Percentiles rank a stretch among this genome's conserved stretches.
Conservation (phyloP, 352 stramenopile genomes). For the Phytophthora europaea region DNA sequence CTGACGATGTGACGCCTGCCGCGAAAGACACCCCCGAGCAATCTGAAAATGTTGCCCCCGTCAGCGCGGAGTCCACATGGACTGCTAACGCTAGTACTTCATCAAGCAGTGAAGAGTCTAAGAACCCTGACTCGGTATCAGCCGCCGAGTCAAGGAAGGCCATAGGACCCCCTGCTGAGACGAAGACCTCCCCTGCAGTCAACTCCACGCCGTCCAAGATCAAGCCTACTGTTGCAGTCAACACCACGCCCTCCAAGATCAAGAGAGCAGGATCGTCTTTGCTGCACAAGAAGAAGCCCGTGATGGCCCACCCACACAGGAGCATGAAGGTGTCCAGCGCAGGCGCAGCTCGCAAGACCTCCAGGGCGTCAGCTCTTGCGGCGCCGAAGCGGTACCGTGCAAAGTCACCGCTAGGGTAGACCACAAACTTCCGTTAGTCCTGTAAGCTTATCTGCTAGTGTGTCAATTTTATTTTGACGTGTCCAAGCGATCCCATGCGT, state of each 20-base stretch:
- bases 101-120: conserved; percentile 28
- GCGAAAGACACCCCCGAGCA: conserved; percentile 7
- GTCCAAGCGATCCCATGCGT: conserved; percentile 9
- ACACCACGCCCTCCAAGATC: conserved; percentile 32
- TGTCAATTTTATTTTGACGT: conserved; percentile 31
- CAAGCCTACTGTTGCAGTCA: conserved; percentile 10
- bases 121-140: background rate
- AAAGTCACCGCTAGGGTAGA: conserved; percentile 45
- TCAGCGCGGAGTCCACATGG: conserved; percentile 4
- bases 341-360: conserved; percentile 21
- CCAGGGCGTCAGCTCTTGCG: conserved; percentile 39
- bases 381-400: conserved; percentile 44
- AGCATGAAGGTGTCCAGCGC: conserved; percentile 30
- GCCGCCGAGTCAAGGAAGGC: background rate
- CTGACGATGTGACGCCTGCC: conserved; percentile 11
- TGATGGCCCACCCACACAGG: conserved; percentile 13
- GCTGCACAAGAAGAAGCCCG: conserved; percentile 36
- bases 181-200: conserved; percentile 10
- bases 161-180: conserved; percentile 8
- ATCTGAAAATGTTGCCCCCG: conserved; percentile 6
- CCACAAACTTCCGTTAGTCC: conserved; percentile 39
- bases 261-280: conserved; percentile 16
- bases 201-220: conserved; percentile 33
- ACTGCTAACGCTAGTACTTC: background rate
- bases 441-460: conserved; percentile 39